Conservation (phyloP, 768 basidiomycete species). For the Lenzites betulinus region DNA sequence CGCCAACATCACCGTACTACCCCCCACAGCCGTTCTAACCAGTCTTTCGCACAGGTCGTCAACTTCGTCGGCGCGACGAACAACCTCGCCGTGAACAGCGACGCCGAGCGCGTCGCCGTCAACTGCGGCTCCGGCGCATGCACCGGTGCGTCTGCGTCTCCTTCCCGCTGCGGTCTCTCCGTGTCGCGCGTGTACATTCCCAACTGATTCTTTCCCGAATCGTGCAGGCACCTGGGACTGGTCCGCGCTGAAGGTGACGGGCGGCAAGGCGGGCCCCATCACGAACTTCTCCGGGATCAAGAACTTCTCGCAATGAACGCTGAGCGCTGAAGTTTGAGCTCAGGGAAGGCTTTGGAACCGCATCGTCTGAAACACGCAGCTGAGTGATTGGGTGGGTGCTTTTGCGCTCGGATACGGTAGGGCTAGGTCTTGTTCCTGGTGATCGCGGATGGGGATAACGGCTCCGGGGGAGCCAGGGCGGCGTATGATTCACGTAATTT, state of each 20-base stretch:
- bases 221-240: constrained; percentile 52
- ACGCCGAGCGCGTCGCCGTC: constrained; percentile 50
- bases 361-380: too few species aligned
- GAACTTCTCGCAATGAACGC: constrained; percentile 28
- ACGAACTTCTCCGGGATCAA: constrained; percentile 29
- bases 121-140: constrained; percentile 59
- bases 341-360: too few species aligned
- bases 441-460: too few species aligned
- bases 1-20: neutral
- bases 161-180: too few species aligned
- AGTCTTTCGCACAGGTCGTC: constrained; percentile 45
- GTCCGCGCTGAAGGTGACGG: constrained; percentile 45
- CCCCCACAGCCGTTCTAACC: neutral
- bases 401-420: neutral
- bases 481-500: too few species aligned
- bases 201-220: neutral
- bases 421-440: too few species aligned
- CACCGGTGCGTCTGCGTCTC: constrained; percentile 42
- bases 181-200: too few species aligned
- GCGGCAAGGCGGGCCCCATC: constrained; percentile 43
- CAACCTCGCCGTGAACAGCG: constrained; percentile 43
- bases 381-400: neutral
- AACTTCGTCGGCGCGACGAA: constrained; percentile 47
- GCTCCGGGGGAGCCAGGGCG: too few species aligned
- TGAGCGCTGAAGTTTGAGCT: too few species aligned